phyloP scores from a whole-genome alignment of 2,329 filamentous ascomycete species.

The Cladobotryum protrusum region DNA sequence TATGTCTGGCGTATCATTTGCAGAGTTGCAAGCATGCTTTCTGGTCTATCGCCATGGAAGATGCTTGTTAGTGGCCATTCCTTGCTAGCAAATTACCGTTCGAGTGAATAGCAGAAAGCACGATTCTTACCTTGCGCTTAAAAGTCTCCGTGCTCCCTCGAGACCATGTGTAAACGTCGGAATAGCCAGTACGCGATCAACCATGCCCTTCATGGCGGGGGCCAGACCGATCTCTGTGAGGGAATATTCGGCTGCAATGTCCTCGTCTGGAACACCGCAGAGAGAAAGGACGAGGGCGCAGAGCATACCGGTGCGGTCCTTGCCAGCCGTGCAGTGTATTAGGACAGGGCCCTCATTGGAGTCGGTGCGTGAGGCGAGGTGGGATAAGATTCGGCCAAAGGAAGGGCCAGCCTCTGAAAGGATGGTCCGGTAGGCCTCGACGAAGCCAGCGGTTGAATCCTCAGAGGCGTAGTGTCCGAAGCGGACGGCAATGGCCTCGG shows the following conservation, averaged over 20 bases:
- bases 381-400: conserved; percentile 48
- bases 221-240: conserved; percentile 58
- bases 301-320: conserved; percentile 69
- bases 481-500: conserved; percentile 55
- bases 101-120: background rate
- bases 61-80: too few relatives aligned
- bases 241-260: conserved; percentile 62
- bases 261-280: conserved; percentile 52
- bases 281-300: conserved; percentile 60
- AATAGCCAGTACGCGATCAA: conserved; percentile 43
- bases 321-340: conserved; percentile 70
- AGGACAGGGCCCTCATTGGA: conserved; percentile 41
- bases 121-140: conserved; percentile 34
- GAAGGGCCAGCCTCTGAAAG: conserved; percentile 43
- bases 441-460: conserved; percentile 52
- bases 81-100: background rate
- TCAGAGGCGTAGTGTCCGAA: conserved; percentile 52
- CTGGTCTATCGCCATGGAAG: conserved; percentile 27
- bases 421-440: conserved; percentile 58
- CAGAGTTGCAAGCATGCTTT: conserved; percentile 43
- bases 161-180: conserved; percentile 43
- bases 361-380: conserved; percentile 38
- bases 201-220: conserved; percentile 44
- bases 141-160: conserved; percentile 38
- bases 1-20: conserved; percentile 52